These are phyloP conservation scores for Kwoniella heveanensis DNA, from an alignment of 768 basidiomycete species.

Conservation along the genomic window DNA sequence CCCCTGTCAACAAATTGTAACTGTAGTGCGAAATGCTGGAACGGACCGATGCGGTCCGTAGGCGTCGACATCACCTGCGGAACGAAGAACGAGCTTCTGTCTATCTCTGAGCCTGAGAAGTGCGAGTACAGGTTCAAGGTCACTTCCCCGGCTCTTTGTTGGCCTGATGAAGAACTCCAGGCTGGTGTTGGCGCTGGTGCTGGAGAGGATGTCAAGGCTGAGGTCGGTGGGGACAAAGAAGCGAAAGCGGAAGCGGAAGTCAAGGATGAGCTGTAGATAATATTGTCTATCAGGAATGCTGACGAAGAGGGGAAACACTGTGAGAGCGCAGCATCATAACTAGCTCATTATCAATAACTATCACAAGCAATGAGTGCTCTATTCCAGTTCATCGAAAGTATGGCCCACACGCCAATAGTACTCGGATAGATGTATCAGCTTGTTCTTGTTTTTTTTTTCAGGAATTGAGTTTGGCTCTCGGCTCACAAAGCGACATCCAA, in stretches of 20 bases:
- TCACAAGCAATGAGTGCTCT: too few species aligned
- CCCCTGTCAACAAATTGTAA: not conserved
- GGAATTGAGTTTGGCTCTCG: too few species aligned
- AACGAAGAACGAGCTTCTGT: slow-evolving; percentile 74
- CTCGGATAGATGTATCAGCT: too few species aligned
- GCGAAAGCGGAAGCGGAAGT: slow-evolving; percentile 23
- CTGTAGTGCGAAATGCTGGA: slow-evolving; percentile 89
- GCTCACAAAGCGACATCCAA: too few species aligned
- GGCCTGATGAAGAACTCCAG: slow-evolving; percentile 38
- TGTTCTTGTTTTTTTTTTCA: too few species aligned
- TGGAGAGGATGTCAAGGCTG: slow-evolving; percentile 6
- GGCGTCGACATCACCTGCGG: slow-evolving; percentile 78
- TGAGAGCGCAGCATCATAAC: too few species aligned
- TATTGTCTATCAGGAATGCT: too few species aligned
- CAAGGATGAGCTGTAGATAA: slow-evolving; percentile 41
- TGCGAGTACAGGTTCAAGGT: slow-evolving; percentile 90
- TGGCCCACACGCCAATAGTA: too few species aligned
- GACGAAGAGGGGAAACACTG: too few species aligned
- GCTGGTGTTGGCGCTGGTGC: slow-evolving; percentile 7
- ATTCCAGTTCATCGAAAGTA: too few species aligned
- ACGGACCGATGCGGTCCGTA: slow-evolving; percentile 86
- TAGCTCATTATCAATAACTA: too few species aligned
- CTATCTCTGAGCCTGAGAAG: slow-evolving; percentile 87
- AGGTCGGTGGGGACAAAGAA: slow-evolving; percentile 1
- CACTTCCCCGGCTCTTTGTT: slow-evolving; percentile 81